Evolutionary conservation across 352 stramenopile genomes (phyloP), one percentile per base, ranked within the genome.

Genomic region (Phytopythium vexans): DNA sequence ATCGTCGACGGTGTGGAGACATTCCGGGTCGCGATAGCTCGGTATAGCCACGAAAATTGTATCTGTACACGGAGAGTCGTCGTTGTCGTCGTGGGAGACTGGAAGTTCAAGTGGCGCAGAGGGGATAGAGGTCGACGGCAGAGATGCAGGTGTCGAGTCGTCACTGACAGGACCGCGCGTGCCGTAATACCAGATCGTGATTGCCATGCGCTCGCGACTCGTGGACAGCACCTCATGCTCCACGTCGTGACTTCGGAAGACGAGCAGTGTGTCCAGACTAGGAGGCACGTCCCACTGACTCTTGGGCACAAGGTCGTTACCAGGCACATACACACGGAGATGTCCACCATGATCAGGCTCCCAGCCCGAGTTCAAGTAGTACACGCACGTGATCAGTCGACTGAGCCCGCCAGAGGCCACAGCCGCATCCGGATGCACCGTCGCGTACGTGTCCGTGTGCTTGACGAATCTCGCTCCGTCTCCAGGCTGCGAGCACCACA

Each of bases 101-200:
- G 10, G 36, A 2, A 65, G 54, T 40, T 51, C 41, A 7, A 7
- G 8, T 15, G 44, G 52, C 35, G 62, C 44, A 33, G 54, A 27
- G 21, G 21, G 21, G 21, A 27, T 27, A 27, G 21, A 27, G 21
- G 21, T 27, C 21, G 21, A 27, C 21, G 21, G 2, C 21, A 27
- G 21, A 27, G 21, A 27, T 27, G 21, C 21, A 27, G 21, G 21
- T 27, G 21, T 27, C 21, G 21, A 27, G 21, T 15, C 7, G 16
- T 52, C 15, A 3, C 14, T 34, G 34, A 12, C 21, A 43, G 39
- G 39, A n/a, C 6, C 33, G 4, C 21, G 40, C 21, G 68, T 61
- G 21, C 90, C 92, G 47, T 98, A 98, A 49, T 97, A 96, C 95
- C 95, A 98, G 46, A 97, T 83, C 14, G 94, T 98, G 41, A 98